Base-by-base conservation (phyloP, 1,284 basidiomycete species). In the Boletus nobilissimus region DNA sequence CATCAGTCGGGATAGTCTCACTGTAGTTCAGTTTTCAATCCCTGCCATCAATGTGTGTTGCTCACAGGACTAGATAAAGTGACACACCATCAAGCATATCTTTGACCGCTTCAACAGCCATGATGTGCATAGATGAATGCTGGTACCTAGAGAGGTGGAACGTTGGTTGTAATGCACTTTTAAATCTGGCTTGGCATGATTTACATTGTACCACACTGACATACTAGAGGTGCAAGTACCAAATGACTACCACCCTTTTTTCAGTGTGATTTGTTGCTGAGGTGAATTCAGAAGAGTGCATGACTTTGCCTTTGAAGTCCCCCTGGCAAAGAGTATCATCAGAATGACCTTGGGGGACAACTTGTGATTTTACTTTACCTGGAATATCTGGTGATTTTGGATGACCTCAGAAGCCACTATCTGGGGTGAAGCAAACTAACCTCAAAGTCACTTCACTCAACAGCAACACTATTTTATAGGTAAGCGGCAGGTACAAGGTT, bases 161-260 rank as follows among this genome's bases (percentile, higher is more conserved):
- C 8, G 32, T 84, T 40, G 80, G 65, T 72, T n/a, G 5, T 24
- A 62, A 19, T 38, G 40, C 5, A n/a, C 9, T 40, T 24, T 38
- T 16, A 13, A 43, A 9, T 14, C 22, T 14, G 39, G 32, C 38
- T 40, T 18, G 9, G 64, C 16, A 29, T 3, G 29, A 29, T 24
- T 64, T 65, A 86, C 85, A 84, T 84, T 6, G 83, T 84, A 32
- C 29, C 43, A 5, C 26, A 38, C 43, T 10, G 38, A 75, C 76
- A 26, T 77, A 81, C 85, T 86, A 24, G 88, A 88, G 48, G 85
- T 89, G 68, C 87, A 88, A 63, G 87, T 86, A 54, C 89, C 89
- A 5, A 90, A n/a, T 83, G 18, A 90, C 83, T 26, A 89, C 81
- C 14, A 86, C 89, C 73, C 85, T 86, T 80, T 89, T 90, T 9